These are phyloP conservation scores for Aspergillus quadricinctus DNA, from an alignment of 2,329 filamentous ascomycete genomes.

Conservation along the genomic window DNA sequence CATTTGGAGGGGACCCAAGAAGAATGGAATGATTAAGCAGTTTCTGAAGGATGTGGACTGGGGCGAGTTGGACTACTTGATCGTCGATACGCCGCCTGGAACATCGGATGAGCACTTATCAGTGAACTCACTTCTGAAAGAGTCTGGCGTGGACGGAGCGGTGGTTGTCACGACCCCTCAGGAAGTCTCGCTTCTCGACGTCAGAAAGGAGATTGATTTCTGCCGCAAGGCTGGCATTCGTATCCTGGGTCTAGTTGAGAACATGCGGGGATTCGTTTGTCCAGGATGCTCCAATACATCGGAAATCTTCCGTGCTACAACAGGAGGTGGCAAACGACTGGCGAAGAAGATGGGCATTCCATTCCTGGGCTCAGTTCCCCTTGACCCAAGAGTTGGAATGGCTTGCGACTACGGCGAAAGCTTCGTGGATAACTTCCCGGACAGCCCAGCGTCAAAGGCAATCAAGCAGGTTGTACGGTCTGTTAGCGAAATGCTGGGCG, in stretches of 20 bases:
- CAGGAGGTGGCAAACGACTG: constrained; percentile 75
- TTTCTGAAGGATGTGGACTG: constrained; percentile 98
- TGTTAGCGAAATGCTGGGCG: constrained; percentile 62
- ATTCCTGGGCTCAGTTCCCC: constrained; percentile 82
- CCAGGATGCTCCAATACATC: constrained; percentile 76
- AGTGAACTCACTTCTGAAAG: constrained; percentile 86
- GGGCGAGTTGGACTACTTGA: constrained; percentile 87
- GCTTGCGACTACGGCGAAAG: constrained; percentile 96
- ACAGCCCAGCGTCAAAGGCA: constrained; percentile 83
- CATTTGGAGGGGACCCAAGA: constrained; percentile 97
- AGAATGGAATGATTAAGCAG: constrained; percentile 97
- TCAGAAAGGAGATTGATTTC: constrained; percentile 96
- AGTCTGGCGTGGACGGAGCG: constrained; percentile 88
- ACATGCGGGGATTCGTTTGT: constrained; percentile 97
- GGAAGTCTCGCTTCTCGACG: constrained; percentile 86
- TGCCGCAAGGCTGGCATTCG: constrained; percentile 89
- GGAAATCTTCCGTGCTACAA: constrained; percentile 87
- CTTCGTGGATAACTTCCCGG: constrained; percentile 89
- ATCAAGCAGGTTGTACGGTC: constrained; percentile 74
- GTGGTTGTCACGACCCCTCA: constrained; percentile 93
- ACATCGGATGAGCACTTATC: constrained; percentile 94
- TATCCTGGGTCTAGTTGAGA: constrained; percentile 87
- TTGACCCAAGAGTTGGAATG: constrained; percentile 93
- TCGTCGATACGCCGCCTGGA: constrained; percentile 93
- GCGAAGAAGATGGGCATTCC: constrained; percentile 83